Conservation (phyloP, 495 filamentous ascomycete species). For the Aspergillus saccharolyticus region DNA sequence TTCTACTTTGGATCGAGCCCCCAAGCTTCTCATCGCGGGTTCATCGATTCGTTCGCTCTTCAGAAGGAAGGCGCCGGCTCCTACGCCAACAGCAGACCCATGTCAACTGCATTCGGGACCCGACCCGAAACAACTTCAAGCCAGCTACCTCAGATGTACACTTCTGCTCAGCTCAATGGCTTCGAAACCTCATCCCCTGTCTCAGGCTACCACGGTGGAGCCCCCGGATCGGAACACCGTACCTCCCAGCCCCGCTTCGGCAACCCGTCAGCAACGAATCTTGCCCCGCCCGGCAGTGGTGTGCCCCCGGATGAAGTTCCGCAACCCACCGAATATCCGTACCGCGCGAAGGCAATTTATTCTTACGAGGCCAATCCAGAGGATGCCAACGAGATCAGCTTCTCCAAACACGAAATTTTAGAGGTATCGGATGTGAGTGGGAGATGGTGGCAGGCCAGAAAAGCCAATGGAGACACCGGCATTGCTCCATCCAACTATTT, state of each 20-base stretch:
- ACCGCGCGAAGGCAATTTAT: constrained; percentile 96
- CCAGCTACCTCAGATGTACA: constrained; percentile 91
- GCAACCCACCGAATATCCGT: constrained; percentile 88
- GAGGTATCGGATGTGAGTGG: constrained; percentile 97
- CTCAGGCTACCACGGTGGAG: constrained; percentile 65
- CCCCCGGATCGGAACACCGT: constrained; percentile 52
- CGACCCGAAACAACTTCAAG: constrained; percentile 80
- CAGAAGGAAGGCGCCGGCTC: constrained; percentile 69
- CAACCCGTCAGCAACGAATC: constrained; percentile 29
- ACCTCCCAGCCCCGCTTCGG: constrained; percentile 56
- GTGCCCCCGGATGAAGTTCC: constrained; percentile 58
- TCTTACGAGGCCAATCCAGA: constrained; percentile 97
- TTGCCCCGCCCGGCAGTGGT: constrained; percentile 23
- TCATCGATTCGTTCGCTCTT: constrained; percentile 92
- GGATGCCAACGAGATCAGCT: constrained; percentile 96
- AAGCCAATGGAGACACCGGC: constrained; percentile 90
- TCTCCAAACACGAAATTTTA: constrained; percentile 91
- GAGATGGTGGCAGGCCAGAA: constrained; percentile 97
- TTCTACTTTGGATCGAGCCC: constrained; percentile 97
- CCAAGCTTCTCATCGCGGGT: constrained; percentile 78
- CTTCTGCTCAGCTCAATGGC: constrained; percentile 86
- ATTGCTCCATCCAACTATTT: constrained; percentile 98
- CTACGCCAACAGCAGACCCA: constrained; percentile 60
- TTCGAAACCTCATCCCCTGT: constrained; percentile 96
- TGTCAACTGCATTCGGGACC: constrained; percentile 43